Conservation (phyloP, 352 stramenopile species). For the Globisporangium carolinianum region DNA sequence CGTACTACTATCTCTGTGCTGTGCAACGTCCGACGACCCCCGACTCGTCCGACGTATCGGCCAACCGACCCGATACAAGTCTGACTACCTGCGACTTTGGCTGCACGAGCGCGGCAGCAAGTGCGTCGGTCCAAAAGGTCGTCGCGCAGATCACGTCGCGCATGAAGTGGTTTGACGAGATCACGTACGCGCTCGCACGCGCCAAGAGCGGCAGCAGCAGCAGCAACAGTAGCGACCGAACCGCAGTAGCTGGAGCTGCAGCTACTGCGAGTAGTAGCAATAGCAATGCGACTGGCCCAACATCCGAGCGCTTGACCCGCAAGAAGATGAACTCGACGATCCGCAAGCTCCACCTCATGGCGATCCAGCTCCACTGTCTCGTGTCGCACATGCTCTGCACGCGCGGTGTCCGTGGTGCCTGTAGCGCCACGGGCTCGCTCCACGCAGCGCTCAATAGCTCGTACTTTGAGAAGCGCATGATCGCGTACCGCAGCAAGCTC, state of each 20-base stretch:
- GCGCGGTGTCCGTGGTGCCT: constrained; percentile 39
- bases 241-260: too few species aligned
- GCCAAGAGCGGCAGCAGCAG: constrained; percentile 22
- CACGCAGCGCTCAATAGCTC: constrained; percentile 59
- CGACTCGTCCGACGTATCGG: not conserved
- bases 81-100: constrained; percentile 40
- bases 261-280: too few species aligned
- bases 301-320: constrained; percentile 54
- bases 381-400: constrained; percentile 67
- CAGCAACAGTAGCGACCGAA: not conserved
- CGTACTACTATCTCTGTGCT: constrained; percentile 66
- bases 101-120: constrained; percentile 32
- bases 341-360: constrained; percentile 69
- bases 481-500: constrained; percentile 59
- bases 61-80: too few species aligned
- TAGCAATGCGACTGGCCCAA: not conserved
- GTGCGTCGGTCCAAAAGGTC: constrained; percentile 65
- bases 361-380: constrained; percentile 66
- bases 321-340: constrained; percentile 84
- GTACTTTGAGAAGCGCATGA: constrained; percentile 71
- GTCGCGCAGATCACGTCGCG: constrained; percentile 70
- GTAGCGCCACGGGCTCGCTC: constrained; percentile 40
- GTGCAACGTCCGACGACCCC: constrained; percentile 11
- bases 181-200: constrained; percentile 65
- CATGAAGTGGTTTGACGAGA: constrained; percentile 74